Conservation (phyloP, 169 alveolate species). For the Perkinsus chesapeaki region DNA sequence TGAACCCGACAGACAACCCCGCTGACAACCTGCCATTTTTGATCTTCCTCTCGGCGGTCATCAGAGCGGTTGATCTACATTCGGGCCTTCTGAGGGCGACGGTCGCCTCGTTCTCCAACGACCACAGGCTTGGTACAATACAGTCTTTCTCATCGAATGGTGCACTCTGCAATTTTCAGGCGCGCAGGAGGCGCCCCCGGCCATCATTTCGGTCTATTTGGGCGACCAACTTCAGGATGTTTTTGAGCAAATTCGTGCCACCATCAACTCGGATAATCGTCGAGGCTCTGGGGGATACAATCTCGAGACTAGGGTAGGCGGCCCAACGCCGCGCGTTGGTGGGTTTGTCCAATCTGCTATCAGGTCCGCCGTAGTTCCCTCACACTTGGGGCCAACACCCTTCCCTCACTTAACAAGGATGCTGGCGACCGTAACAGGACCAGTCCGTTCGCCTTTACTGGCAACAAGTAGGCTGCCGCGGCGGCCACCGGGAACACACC, state of each 20-base stretch:
- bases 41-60: not conserved
- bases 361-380: not conserved
- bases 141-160: not conserved
- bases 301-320: not conserved
- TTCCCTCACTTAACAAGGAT: not conserved
- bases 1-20: not conserved
- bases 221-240: not conserved
- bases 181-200: not conserved
- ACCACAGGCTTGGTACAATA: not conserved
- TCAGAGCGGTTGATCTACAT: not conserved
- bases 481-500: too few relatives aligned
- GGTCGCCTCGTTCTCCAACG: not conserved
- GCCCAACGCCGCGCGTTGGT: not conserved
- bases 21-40: not conserved
- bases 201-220: not conserved
- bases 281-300: not conserved
- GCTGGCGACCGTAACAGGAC: not conserved
- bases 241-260: not conserved
- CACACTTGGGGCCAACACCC: not conserved
- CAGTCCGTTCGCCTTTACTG: not conserved
- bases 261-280: not conserved
- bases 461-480: not conserved
- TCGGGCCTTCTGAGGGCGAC: not conserved
- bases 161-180: not conserved
- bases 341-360: not conserved